Base-by-base conservation (phyloP, 345 rosid species). In the Barbarea vulgaris region DNA sequence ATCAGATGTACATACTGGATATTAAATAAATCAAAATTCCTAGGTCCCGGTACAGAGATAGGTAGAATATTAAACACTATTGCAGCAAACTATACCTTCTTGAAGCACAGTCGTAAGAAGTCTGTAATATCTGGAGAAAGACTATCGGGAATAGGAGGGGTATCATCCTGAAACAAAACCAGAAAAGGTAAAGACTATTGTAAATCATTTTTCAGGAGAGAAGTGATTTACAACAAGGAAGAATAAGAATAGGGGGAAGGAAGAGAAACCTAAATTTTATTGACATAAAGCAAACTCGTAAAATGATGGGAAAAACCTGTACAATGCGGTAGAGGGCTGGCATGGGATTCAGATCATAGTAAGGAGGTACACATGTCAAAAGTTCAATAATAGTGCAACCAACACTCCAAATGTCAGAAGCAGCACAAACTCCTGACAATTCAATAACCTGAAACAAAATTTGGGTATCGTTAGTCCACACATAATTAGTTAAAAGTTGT, bases 341-440 rank as follows among this genome's bases (percentile, higher is more conserved):
- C 99, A 95, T 95, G 69, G 99, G 99, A 81, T 95, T 97, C 84
- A 95, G 84, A 78, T 95, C 99, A 79, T 92, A 95, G 85, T 95
- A 95, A 15, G 99, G 99, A 69, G 99, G 99, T 74, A 89, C 97
- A 64, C 98, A 89, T 4, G 98, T 95, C 69, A 92, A 88, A 74
- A 95, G 98, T 79, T 95, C 99, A 58, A 95, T 89, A 75, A 95
- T 97, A 14, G 99, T 92, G 82, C 99, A 95, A 73, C 99, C 99
- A 78, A 95, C 99, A 81, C 99, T 92, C 99, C 98, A 95, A 72
- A 95, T 95, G 77, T 95, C 98, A 28, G 99, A 95, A 69, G 99
- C 97, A 59, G 98, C 99, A 83, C 96, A 95, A 83, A 95, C 99
- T 56, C 98, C 97, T 5, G 99, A 90, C 98, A 95, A 85, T 82